phyloP scores from a whole-genome alignment of 2,329 filamentous ascomycete species.

The Sporothrix curviconia region DNA sequence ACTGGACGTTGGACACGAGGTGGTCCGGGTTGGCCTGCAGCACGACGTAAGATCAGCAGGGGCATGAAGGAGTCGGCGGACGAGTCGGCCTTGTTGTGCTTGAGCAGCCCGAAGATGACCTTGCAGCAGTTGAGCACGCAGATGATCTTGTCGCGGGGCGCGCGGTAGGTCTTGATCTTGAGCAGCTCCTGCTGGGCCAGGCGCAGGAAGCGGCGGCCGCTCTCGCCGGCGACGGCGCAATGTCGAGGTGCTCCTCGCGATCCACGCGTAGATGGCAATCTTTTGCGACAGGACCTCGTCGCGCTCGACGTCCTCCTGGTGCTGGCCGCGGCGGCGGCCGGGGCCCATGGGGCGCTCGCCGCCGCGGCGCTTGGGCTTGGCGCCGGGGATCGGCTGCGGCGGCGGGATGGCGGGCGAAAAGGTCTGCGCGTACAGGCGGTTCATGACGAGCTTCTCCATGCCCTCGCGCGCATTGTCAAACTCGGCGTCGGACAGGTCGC shows the following conservation, averaged over 20 bases:
- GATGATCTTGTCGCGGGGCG: constrained; percentile 97
- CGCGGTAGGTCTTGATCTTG: constrained; percentile 94
- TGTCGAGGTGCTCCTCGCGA: constrained; percentile 92
- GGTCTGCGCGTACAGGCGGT: constrained; percentile 87
- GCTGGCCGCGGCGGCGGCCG: constrained; percentile 85
- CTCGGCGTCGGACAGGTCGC: constrained; percentile 88
- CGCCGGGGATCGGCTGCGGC: constrained; percentile 64
- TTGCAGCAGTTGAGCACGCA: constrained; percentile 98
- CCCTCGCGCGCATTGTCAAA: constrained; percentile 98
- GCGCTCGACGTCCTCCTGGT: constrained; percentile 95
- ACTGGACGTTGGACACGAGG: constrained; percentile 94
- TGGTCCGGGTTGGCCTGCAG: constrained; percentile 92
- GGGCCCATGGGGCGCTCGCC: constrained; percentile 65
- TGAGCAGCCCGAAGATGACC: constrained; percentile 92
- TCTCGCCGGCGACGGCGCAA: constrained; percentile 73
- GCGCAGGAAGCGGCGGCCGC: constrained; percentile 78
- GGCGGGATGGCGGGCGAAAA: constrained; percentile 90
- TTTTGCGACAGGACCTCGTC: constrained; percentile 96
- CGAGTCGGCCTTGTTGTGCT: constrained; percentile 86
- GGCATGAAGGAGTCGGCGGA: constrained; percentile 96
- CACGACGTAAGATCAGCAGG: constrained; percentile 89
- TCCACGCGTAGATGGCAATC: constrained; percentile 94
- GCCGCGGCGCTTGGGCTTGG: constrained; percentile 61
- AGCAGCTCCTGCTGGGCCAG: constrained; percentile 90
- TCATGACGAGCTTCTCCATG: constrained; percentile 99